A percentile compares a stretch with the other conserved stretches of the same genome.
Evolutionary conservation across 139 green algal species (phyloP).

Genomic region (Picochlorum sp.): DNA sequence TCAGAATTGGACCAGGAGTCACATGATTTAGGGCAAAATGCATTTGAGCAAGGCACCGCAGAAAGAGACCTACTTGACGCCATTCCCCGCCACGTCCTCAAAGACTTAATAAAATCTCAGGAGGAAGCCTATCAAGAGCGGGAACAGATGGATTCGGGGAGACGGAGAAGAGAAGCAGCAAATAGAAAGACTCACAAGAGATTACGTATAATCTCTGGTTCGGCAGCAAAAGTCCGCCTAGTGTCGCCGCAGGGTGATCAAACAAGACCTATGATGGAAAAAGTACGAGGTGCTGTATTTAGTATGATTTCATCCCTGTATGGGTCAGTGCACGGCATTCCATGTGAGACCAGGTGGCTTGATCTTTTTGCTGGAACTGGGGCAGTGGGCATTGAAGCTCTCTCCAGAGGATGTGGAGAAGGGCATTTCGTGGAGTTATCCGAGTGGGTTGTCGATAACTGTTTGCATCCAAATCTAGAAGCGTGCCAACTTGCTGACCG

Average conservation of each 20-base stretch:
- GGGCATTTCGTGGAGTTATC: constrained; percentile 85
- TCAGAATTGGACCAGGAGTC: too few relatives aligned
- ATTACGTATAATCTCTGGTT: constrained; percentile 51
- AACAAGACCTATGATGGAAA: constrained; percentile 84
- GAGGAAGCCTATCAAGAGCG: constrained; percentile 22
- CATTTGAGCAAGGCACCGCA: too few relatives aligned
- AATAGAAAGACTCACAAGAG: constrained; percentile 34
- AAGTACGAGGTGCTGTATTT: constrained; percentile 65
- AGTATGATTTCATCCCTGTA: constrained; percentile 53
- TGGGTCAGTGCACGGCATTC: constrained; percentile 23
- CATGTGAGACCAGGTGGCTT: constrained; percentile 41
- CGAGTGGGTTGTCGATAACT: constrained; percentile 61
- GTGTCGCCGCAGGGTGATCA: constrained; percentile 20
- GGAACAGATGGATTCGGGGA: constrained; percentile 14
- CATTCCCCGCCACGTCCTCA: constrained; percentile 9
- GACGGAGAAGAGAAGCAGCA: constrained; percentile 11
- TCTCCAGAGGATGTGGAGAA: constrained; percentile 42
- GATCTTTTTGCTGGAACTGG: constrained; percentile 76
- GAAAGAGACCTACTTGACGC: not conserved
- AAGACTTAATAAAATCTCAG: constrained; percentile 41
- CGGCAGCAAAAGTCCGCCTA: constrained; percentile 26
- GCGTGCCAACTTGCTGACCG: constrained; percentile 6
- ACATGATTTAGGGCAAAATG: too few relatives aligned
- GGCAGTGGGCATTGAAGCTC: constrained; percentile 41
- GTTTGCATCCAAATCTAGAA: constrained; percentile 45